Percentiles rank a stretch among this genome's conserved stretches.
Evolutionary conservation across 1,139 yeast species (phyloP).

Genomic region (Yamadazyma diospyri): DNA sequence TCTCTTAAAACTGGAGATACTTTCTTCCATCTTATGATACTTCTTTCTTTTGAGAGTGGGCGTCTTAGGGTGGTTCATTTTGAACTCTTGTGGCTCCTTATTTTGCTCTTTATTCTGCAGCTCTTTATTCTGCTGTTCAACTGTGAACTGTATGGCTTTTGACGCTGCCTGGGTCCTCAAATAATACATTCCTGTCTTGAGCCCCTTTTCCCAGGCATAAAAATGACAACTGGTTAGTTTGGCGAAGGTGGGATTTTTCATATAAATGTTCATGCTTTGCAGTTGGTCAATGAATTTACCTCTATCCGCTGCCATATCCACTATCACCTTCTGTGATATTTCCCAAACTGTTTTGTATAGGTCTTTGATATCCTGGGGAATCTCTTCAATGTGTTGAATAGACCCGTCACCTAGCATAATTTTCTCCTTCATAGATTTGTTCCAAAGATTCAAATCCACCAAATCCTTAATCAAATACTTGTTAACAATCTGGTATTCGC

Average conservation of each 20-base stretch:
- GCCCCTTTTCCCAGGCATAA: constrained; percentile 95
- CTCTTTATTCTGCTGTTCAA: constrained; percentile 40
- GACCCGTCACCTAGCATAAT: constrained; percentile 84
- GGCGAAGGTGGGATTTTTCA: constrained; percentile 86
- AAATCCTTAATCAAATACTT: constrained; percentile 78
- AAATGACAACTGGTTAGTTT: constrained; percentile 96
- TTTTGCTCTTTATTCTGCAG: too few species aligned
- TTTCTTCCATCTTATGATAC: constrained; percentile 15
- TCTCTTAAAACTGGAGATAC: constrained; percentile 6
- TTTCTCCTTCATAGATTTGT: constrained; percentile 73
- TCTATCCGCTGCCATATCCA: constrained; percentile 96
- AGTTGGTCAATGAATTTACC: constrained; percentile 93
- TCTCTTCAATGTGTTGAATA: constrained; percentile 68
- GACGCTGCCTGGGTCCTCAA: constrained; percentile 94
- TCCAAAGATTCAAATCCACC: constrained; percentile 83
- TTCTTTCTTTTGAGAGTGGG: constrained; percentile 19
- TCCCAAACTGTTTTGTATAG: constrained; percentile 97
- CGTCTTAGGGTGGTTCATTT: constrained; percentile 19
- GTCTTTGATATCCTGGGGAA: constrained; percentile 74
- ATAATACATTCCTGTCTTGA: constrained; percentile 98
- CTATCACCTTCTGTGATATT: constrained; percentile 79
- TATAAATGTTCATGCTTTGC: constrained; percentile 84
- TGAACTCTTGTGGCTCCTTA: too few species aligned
- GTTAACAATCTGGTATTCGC: constrained; percentile 86
- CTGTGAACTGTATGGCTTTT: constrained; percentile 89